Conservation (phyloP, 192 early-diverging fungal genomes). For the Polychytrium aggregatum region DNA sequence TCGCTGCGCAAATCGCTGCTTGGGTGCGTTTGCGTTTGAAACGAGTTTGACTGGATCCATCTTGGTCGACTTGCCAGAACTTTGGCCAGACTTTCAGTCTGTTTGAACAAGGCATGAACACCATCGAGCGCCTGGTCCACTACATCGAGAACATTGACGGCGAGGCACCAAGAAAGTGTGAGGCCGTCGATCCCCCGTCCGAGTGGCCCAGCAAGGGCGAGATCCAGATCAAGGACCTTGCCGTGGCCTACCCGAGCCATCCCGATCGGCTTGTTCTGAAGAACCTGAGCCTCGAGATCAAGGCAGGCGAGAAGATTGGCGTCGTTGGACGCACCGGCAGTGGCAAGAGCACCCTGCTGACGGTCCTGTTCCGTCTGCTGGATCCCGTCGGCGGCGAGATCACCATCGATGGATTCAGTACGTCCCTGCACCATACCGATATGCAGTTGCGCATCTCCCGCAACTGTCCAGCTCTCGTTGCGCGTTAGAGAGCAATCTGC, state of each 20-base stretch:
- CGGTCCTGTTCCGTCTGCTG: conserved; percentile 47
- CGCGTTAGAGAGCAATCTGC: no score
- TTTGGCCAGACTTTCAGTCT: no score
- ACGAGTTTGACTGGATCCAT: no score
- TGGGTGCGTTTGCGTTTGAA: no score
- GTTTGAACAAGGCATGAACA: no score
- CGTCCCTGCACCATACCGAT: conserved; percentile 15
- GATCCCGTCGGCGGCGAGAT: conserved; percentile 28
- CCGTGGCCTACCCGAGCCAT: conserved; percentile 21
- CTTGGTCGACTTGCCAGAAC: no score
- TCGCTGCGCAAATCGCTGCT: no score
- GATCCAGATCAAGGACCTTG: conserved; percentile 23
- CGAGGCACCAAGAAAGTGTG: conserved; percentile 13
- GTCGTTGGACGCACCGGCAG: conserved; percentile 40
- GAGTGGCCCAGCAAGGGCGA: conserved; percentile 30
- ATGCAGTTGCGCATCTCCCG: no score
- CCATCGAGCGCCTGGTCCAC: conserved; percentile 32
- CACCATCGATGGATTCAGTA: conserved; percentile 55
- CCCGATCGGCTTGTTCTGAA: conserved; percentile 18
- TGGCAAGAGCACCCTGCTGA: conserved; percentile 33
- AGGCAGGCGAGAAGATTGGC: no score
- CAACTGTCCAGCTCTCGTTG: no score
- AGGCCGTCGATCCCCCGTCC: conserved; percentile 21
- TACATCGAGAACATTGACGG: conserved; percentile 23
- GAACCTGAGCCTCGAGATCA: conserved; percentile 19